Conservation (phyloP, 306 rosid species). For the Citrullus amarus region DNA sequence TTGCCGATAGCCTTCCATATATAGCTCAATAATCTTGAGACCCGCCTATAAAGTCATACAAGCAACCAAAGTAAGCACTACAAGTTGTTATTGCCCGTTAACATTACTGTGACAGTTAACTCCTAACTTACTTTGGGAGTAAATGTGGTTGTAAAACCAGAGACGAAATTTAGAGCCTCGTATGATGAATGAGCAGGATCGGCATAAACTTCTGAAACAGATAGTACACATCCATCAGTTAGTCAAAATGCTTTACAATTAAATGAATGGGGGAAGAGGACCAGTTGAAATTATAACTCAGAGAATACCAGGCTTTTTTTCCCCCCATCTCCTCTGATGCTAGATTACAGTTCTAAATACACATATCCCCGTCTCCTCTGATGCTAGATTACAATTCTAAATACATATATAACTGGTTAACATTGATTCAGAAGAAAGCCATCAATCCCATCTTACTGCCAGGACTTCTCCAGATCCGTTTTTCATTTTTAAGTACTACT, state of each 20-base stretch:
- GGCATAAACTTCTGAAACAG: conserved; percentile 71
- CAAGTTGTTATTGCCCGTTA: neutral
- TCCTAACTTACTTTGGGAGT: conserved; percentile 61
- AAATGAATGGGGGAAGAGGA: neutral
- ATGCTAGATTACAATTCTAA: neutral
- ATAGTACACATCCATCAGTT: neutral
- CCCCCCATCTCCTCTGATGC: too few species aligned
- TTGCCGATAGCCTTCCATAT: conserved; percentile 90
- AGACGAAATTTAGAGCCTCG: conserved; percentile 65
- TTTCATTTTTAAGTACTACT: neutral
- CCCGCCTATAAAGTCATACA: conserved; percentile 49
- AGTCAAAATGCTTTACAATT: neutral
- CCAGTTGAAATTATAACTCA: neutral
- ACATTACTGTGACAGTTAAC: neutral
- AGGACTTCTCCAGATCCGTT: neutral
- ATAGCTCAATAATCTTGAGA: conserved; percentile 62
- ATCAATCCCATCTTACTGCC: neutral
- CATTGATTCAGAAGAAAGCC: neutral
- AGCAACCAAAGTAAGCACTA: conserved; percentile 14
- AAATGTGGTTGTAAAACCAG: conserved; percentile 64
- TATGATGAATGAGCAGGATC: conserved; percentile 72
- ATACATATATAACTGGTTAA: neutral
- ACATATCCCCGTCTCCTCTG: too few species aligned
- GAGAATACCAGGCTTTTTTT: too few species aligned
- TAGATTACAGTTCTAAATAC: neutral